Conservation (phyloP, 345 rosid species). For the Brassica cretica region DNA sequence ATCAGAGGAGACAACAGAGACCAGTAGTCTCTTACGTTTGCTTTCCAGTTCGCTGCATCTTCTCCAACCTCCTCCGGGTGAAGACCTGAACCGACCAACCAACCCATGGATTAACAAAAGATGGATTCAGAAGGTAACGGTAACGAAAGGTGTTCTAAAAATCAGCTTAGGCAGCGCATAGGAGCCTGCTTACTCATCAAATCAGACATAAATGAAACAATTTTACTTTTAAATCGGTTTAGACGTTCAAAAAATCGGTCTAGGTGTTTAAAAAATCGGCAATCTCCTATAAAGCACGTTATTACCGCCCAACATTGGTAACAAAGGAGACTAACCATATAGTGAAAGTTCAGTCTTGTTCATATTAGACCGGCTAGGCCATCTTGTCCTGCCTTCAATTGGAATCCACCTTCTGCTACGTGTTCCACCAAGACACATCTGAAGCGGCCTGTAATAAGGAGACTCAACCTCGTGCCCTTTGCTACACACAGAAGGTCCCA, state of each 20-base stretch:
- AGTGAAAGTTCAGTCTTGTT: conserved; percentile 73
- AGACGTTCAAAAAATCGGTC: too few species aligned
- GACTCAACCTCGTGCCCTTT: conserved; percentile 83
- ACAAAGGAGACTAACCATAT: conserved; percentile 57
- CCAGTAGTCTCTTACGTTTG: conserved; percentile 75
- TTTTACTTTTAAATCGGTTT: too few species aligned
- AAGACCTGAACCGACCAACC: conserved; percentile 55
- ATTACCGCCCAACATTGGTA: neutral
- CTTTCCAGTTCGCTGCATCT: conserved; percentile 63
- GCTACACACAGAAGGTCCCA: conserved; percentile 70
- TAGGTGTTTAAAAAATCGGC: neutral
- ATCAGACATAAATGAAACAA: too few species aligned
- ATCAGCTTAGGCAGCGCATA: neutral
- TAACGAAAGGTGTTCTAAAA: neutral
- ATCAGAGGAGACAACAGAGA: conserved; percentile 92
- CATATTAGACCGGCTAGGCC: conserved; percentile 86
- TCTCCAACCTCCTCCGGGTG: conserved; percentile 63
- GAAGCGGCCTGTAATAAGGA: conserved; percentile 87
- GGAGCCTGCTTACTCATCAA: too few species aligned
- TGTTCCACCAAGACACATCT: conserved; percentile 82
- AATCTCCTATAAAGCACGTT: neutral
- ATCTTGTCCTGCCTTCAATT: conserved; percentile 66
- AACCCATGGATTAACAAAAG: neutral
- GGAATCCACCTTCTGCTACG: conserved; percentile 86
- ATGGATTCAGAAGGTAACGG: conserved; percentile 10